Evolutionary conservation across 805 yeast genomes (phyloP), one percentile per base, ranked within the genome.

Genomic region (Lipomyces sp.): DNA sequence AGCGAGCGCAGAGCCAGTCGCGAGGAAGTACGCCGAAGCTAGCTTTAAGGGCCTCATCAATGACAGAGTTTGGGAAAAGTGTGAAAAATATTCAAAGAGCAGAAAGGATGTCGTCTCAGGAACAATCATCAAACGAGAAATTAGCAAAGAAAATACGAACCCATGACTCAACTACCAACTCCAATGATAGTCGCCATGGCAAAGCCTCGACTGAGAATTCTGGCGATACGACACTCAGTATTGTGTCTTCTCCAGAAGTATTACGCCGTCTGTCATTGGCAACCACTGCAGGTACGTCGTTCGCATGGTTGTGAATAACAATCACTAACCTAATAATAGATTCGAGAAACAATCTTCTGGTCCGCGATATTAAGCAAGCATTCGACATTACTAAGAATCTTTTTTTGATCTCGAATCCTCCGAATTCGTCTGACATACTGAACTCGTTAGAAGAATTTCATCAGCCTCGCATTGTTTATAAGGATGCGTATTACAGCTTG

Each of bases 401-500:
- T 3, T 55, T 58, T 10, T 51, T 53, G 39, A 37, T 56, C 39
- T 62, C 68, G 2, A 64, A 64, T 30, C 37, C 45, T 13, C 62
- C 67, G 10, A 37, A 42, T 3, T 29, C 62, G 29, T 58, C 48
- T 3, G 82, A 80, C 57, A 80, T 87, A 18, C 73, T 80, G 3
- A 74, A 77, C 32, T 84, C 87, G 13, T 78, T 90, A 37, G 86
- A 83, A 39, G 75, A 75, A 0, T 69, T 74, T 33, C 87, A 87
- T 0, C 71, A 82, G 13, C 82, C 89, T 2, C 81, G 83, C 69
- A 76, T 85, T 13, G 82, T 86, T 13, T 88, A 89, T 73, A 64
- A 72, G 0, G 89, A 85, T 68, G 96, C 97, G 0, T 86, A 78
- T 70, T 93, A 86, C 71, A 83, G 87, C 34, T 81, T 83, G 15